These are phyloP conservation scores for Neurospora sp. DNA, from an alignment of 495 filamentous ascomycete genomes.

Conservation along the genomic window DNA sequence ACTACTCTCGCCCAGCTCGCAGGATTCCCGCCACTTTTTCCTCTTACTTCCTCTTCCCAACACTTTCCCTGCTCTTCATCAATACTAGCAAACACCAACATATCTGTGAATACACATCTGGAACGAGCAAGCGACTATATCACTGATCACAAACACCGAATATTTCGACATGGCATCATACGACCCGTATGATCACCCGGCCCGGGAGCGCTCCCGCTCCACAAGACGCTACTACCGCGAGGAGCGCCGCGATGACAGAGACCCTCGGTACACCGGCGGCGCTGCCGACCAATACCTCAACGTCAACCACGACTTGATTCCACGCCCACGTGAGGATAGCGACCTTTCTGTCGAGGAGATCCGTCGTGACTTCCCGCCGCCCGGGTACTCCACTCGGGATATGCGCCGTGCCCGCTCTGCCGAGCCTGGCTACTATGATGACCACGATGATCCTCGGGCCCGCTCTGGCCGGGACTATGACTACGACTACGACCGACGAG, in stretches of 20 bases:
- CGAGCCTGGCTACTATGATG: conserved; percentile 34
- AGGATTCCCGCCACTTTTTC: background rate
- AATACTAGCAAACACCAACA: background rate
- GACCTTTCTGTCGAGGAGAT: conserved; percentile 52
- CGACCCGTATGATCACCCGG: conserved; percentile 35
- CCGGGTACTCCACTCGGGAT: conserved; percentile 41
- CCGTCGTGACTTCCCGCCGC: conserved; percentile 55
- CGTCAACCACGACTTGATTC: conserved; percentile 41
- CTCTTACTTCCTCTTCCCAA: background rate
- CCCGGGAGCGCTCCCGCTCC: conserved; percentile 30
- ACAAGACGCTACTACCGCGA: conserved; percentile 36
- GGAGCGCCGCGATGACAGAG: conserved; percentile 33
- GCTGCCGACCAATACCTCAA: conserved; percentile 40
- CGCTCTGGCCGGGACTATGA: conserved; percentile 28
- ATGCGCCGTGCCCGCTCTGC: conserved; percentile 43
- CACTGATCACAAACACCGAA: background rate
- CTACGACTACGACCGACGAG: conserved; percentile 40
- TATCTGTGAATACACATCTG: background rate
- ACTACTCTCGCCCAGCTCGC: background rate
- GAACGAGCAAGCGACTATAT: background rate
- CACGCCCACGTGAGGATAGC: conserved; percentile 40
- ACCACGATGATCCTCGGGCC: conserved; percentile 32
- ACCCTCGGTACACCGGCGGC: conserved; percentile 36
- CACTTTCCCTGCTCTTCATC: background rate
- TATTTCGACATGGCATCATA: conserved; percentile 33